Evolutionary conservation across 257 asterid species (phyloP).

Genomic region (Ajuga chamaepitys): DNA sequence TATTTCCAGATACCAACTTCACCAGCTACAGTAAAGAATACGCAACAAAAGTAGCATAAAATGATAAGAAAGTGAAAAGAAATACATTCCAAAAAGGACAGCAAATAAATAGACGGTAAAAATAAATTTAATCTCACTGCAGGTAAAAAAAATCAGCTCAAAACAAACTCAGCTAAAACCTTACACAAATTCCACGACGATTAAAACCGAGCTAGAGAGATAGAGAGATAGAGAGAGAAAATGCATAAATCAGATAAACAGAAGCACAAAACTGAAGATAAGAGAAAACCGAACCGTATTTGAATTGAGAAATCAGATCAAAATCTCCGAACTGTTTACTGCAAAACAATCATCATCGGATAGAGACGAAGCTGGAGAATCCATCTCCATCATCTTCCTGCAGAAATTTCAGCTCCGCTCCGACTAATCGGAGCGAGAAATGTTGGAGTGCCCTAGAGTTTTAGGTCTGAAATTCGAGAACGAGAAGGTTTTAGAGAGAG

Average conservation of each 20-base stretch:
- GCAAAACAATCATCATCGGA: background rate
- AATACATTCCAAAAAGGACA: conserved; percentile 15
- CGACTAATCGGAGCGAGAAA: conserved; percentile 17
- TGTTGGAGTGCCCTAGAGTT: conserved; percentile 17
- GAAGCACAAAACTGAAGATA: background rate
- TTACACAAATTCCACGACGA: background rate
- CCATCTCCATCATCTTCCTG: background rate
- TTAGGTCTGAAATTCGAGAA: conserved; percentile 33
- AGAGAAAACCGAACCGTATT: conserved; percentile 10
- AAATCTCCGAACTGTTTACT: conserved; percentile 1
- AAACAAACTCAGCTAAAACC: conserved; percentile 23
- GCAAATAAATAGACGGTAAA: conserved; percentile 18
- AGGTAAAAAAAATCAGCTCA: conserved; percentile 12
- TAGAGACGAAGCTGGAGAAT: background rate
- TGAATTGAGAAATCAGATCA: conserved; percentile 27
- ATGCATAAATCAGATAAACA: background rate
- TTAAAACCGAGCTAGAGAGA: background rate
- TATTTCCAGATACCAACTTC: conserved; percentile 8
- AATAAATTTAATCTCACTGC: conserved; percentile 24
- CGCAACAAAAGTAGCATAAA: conserved; percentile 15
- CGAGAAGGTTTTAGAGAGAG: conserved; percentile 33
- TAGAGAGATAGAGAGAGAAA: background rate
- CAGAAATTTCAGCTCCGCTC: background rate
- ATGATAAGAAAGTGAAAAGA: conserved; percentile 13
- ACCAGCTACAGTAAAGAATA: conserved; percentile 13